Evolutionary conservation across 768 basidiomycete species (phyloP).

Genomic region (Amanita jacksonii): DNA sequence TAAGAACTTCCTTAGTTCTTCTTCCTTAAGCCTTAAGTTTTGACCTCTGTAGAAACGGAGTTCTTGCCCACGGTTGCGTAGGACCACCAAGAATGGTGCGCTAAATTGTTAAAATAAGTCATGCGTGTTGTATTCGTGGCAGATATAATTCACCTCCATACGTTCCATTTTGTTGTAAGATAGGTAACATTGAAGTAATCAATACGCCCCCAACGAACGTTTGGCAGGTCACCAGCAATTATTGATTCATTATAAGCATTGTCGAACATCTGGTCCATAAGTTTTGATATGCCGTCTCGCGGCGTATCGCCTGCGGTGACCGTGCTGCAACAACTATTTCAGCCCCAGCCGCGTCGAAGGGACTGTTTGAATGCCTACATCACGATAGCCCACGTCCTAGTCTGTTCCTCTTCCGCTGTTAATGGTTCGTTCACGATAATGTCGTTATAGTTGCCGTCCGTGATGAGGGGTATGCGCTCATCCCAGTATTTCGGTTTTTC

Average conservation of each 20-base stretch:
- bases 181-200: constrained; percentile 81
- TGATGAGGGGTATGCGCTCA: constrained; percentile 64
- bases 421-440: constrained; percentile 63
- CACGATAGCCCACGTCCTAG: constrained; percentile 69
- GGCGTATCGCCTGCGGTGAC: constrained; percentile 52
- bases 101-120: constrained; percentile 35
- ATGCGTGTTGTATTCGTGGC: no score
- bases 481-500: constrained; percentile 47
- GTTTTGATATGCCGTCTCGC: constrained; percentile 58
- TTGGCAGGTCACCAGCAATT: constrained; percentile 48
- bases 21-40: constrained; percentile 49
- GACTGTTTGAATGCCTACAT: constrained; percentile 41
- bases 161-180: constrained; percentile 76
- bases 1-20: constrained; percentile 58
- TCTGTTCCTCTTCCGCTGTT: constrained; percentile 50
- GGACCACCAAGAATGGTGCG: constrained; percentile 66
- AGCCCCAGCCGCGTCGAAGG: not conserved
- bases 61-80: constrained; percentile 61
- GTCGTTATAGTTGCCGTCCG: constrained; percentile 71
- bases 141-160: constrained; percentile 73
- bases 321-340: constrained; percentile 4
- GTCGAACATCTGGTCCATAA: constrained; percentile 68
- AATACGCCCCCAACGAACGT: constrained; percentile 77
- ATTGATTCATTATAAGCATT: constrained; percentile 57
- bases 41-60: constrained; percentile 75